Conservation (phyloP, 306 rosid genomes). For the Vicia villosa region DNA sequence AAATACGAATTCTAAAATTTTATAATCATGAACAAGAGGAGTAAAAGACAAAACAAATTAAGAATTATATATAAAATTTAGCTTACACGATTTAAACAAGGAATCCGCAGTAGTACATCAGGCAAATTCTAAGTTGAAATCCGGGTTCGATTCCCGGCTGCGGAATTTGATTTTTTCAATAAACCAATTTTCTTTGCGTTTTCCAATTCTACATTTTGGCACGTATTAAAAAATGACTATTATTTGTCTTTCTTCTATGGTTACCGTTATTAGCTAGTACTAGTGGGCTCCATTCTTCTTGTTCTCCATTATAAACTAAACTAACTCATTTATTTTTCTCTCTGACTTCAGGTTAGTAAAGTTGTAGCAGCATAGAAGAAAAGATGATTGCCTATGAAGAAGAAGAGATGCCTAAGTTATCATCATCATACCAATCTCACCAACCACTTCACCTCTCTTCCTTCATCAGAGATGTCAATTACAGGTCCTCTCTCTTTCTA, state of each 20-base stretch:
- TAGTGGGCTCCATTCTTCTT: neutral
- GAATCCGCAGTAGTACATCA: neutral
- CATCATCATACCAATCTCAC: constrained; percentile 6
- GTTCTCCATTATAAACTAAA: neutral
- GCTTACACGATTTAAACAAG: neutral
- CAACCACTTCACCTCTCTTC: constrained; percentile 40
- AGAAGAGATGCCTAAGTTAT: constrained; percentile 19
- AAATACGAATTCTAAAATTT: too few species aligned
- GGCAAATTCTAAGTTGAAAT: neutral
- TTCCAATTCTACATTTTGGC: too few species aligned
- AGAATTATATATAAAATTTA: too few species aligned
- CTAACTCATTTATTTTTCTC: neutral
- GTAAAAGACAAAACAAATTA: too few species aligned
- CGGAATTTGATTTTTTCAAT: neutral
- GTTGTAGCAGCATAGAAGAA: neutral
- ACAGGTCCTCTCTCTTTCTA: constrained; percentile 34
- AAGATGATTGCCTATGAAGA: constrained; percentile 6
- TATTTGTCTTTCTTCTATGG: constrained; percentile 13
- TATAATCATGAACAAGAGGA: too few species aligned
- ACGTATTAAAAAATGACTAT: neutral
- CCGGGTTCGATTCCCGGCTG: neutral
- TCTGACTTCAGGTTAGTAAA: neutral
- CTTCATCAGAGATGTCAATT: constrained; percentile 39
- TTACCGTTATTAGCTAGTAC: constrained; percentile 36
- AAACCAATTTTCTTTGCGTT: too few species aligned